Conservation (phyloP, 352 stramenopile genomes). For the Pythium utonaiense region DNA sequence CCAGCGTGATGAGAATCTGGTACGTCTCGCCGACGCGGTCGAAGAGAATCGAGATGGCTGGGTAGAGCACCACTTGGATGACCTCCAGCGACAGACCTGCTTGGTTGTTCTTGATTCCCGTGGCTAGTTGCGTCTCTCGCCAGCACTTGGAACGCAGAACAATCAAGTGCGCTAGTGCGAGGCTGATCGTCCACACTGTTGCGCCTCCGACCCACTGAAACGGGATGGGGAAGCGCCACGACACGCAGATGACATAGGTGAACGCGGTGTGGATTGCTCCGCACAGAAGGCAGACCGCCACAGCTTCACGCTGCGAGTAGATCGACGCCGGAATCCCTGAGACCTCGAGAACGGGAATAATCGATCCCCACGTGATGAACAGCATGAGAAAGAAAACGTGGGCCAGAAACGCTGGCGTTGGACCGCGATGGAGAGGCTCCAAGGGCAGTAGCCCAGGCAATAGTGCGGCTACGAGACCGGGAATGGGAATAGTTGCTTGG, state of each 20-base stretch:
- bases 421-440: too few relatives aligned
- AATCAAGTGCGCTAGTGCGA: conserved; percentile 5
- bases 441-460: too few relatives aligned
- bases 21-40: conserved; percentile 3
- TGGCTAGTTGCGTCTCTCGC: background rate
- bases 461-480: too few relatives aligned
- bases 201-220: conserved; percentile 3
- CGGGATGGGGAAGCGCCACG: conserved; percentile 13
- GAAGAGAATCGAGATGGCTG: conserved; percentile 7
- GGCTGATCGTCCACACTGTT: background rate
- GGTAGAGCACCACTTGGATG: conserved; percentile 8
- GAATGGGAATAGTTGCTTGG: too few relatives aligned
- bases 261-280: background rate
- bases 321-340: too few relatives aligned
- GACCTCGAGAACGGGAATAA: too few relatives aligned
- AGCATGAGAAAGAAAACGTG: too few relatives aligned
- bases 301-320: background rate
- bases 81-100: background rate
- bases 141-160: conserved; percentile 5
- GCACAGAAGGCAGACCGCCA: background rate
- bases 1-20: conserved; percentile 9
- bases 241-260: background rate
- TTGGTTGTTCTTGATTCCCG: background rate
- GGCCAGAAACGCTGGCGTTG: too few relatives aligned
- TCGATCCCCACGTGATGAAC: too few relatives aligned